phyloP scores from a whole-genome alignment of 345 rosid genomes.

The Euphorbia peplus region DNA sequence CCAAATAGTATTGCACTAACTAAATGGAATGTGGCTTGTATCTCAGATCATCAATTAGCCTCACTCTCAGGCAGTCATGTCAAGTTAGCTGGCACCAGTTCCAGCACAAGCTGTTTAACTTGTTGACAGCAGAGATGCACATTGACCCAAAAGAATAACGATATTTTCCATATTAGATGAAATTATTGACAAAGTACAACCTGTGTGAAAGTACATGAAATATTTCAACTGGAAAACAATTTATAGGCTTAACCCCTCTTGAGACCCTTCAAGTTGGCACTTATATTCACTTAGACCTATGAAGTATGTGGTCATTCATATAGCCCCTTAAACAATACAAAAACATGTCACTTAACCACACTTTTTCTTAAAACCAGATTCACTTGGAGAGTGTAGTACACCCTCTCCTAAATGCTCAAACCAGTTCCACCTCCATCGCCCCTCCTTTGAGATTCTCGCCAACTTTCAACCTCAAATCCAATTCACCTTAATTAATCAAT shows the following conservation, averaged over 20 bases:
- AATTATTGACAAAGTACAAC: background rate
- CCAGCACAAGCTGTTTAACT: background rate
- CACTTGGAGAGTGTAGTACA: too few relatives aligned
- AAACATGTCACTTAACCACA: too few relatives aligned
- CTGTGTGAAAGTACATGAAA: background rate
- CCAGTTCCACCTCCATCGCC: too few relatives aligned
- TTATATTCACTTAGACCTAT: too few relatives aligned
- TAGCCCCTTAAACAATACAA: too few relatives aligned
- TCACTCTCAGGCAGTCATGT: background rate
- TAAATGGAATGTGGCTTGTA: background rate
- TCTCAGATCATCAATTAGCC: background rate
- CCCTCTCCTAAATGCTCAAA: too few relatives aligned
- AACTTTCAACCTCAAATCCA: slow-evolving; percentile 12
- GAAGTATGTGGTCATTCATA: too few relatives aligned
- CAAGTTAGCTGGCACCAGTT: too few relatives aligned
- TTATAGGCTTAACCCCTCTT: too few relatives aligned
- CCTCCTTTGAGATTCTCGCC: background rate
- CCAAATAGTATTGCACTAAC: background rate
- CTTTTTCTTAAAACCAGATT: too few relatives aligned
- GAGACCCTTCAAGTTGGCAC: too few relatives aligned
- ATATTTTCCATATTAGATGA: background rate
- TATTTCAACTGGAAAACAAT: background rate
- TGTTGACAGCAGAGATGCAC: slow-evolving; percentile 3
- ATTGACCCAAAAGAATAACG: background rate
- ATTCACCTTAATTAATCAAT: background rate